Evolutionary conservation across 306 rosid genomes (phyloP), one percentile per base, ranked within the genome.

Genomic region (Begonia masoniana): DNA sequence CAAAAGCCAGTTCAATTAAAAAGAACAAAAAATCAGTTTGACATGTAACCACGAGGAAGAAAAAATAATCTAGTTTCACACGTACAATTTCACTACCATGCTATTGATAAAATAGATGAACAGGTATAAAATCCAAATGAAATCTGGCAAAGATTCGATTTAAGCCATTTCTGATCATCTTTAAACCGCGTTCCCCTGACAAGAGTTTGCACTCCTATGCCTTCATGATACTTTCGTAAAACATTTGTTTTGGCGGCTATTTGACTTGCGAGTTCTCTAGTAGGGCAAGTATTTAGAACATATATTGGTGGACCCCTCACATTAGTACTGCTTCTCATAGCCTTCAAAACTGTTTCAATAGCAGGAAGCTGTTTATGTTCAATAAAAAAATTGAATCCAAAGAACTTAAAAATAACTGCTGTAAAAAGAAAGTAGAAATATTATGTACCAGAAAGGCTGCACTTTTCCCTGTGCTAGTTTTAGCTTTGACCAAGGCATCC

Each of bases 311-410:
- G n/a, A n/a, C n/a, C n/a, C n/a, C n/a, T n/a, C n/a, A n/a, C n/a
- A n/a, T n/a, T n/a, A 41, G 71, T 59, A 55, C 57, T 77, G 74
- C 68, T 49, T 59, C 62, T 54, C 68, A 60, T 62, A 59, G 81
- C 96, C 72, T 85, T 91, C 75, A 83, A 50, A 75, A 83, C 96
- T 91, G 97, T 73, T 91, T 91, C 97, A 91, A 91, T 83, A 59
- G 96, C 95, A 71, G 92, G 97, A 82, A 85, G 87, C 97, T 91
- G 94, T 77, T 91, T 75, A 77, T 74, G 67, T 71, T 85, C 68
- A 74, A 52, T 70, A 63, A 67, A 35, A 54, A 52, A 41, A 52
- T 54, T 56, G 61, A 60, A 54, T 48, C 57, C 46, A 56, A 58
- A 50, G 2, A n/a, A n/a, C n/a, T n/a, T n/a, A n/a, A n/a, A n/a